Evolutionary conservation across 1,284 basidiomycete species (phyloP), one percentile per base, ranked within the genome.

Genomic region (Lignosus rhinocerotis): DNA sequence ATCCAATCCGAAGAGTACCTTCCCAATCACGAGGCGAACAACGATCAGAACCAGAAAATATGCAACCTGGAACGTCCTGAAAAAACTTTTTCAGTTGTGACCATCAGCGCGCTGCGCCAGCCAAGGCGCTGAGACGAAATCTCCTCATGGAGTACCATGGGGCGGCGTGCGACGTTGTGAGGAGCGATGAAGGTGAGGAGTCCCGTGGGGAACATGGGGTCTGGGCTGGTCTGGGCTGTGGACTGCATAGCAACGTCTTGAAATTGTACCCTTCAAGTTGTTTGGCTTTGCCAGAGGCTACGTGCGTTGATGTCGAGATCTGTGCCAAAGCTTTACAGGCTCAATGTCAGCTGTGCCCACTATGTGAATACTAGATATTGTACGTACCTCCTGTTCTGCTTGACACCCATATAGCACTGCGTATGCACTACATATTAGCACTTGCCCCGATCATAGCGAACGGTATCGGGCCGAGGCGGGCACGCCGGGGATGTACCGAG

Each of bases 61-160:
- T 8, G 81, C 84, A 16, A 79, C 87, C 63, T 91, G 84, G 70
- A 86, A 90, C 5, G 88, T 88, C 90, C 89, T 92, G 60, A 51
- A 34, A 45, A 58, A 56, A 43, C 62, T 49, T 11, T 45, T 57
- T 57, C 17, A 44, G 47, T 39, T 32, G 6, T 25, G 14, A 46
- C 56, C 46, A 56, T 53, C 53, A 51, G 39, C 32, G n/a, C n/a
- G n/a, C n/a, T n/a, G n/a, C n/a, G n/a, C n/a, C n/a, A n/a, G n/a
- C n/a, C n/a, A n/a, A n/a, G n/a, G n/a, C n/a, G n/a, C n/a, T n/a
- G n/a, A n/a, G n/a, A n/a, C n/a, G n/a, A n/a, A n/a, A n/a, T n/a
- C n/a, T n/a, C n/a, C n/a, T n/a, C n/a, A n/a, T n/a, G n/a, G n/a
- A n/a, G n/a, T n/a, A n/a, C n/a, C n/a, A n/a, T n/a, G n/a, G n/a